phyloP scores from a whole-genome alignment of 2,329 filamentous ascomycete species.

The Gnomoniopsis sp. region DNA sequence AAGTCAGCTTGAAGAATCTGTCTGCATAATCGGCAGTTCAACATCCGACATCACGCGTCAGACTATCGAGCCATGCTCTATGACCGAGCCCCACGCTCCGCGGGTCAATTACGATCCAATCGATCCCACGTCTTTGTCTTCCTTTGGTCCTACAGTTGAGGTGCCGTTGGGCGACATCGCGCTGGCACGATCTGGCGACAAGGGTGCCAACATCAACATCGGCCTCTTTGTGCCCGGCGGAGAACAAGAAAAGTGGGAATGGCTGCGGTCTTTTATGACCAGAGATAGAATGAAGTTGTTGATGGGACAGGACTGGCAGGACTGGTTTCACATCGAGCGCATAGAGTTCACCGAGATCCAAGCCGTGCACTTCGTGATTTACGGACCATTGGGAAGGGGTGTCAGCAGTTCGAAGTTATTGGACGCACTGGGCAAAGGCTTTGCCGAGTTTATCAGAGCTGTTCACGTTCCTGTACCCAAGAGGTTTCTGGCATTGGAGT shows the following conservation, averaged over 20 bases:
- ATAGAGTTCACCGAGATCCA: background rate
- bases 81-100: background rate
- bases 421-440: background rate
- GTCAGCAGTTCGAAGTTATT: background rate
- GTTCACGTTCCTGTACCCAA: too few relatives aligned
- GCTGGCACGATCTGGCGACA: background rate
- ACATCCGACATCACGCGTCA: background rate
- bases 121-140: background rate
- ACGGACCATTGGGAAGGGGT: background rate
- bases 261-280: background rate
- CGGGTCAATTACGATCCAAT: background rate
- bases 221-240: background rate
- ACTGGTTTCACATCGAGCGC: background rate
- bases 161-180: background rate
- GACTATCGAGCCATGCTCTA: background rate
- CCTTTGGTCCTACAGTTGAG: background rate
- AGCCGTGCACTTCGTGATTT: background rate
- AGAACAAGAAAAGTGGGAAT: conserved; percentile 18
- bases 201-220: conserved; percentile 6
- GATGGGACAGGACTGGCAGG: background rate
- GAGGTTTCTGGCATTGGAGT: too few relatives aligned
- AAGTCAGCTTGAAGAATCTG: background rate
- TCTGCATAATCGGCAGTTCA: background rate
- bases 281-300: background rate
- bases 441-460: background rate